Percentiles rank a stretch among this genome's conserved stretches.
phyloP scores from a whole-genome alignment of 768 basidiomycete genomes.

The Leucosporidium yakuticum region DNA sequence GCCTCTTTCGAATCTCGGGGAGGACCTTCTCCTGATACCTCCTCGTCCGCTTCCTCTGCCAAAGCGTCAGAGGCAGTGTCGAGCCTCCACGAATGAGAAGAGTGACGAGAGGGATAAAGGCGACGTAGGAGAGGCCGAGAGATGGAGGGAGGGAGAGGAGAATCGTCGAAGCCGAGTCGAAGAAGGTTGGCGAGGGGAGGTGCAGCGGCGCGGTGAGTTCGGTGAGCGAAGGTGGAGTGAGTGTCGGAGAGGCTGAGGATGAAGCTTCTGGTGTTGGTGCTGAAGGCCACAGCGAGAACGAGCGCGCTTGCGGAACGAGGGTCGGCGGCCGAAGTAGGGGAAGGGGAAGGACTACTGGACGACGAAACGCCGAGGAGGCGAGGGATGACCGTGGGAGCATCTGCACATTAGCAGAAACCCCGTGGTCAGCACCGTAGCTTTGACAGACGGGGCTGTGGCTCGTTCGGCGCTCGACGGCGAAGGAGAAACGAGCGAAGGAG shows the following conservation, averaged over 20 bases:
- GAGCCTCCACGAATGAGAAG: constrained; percentile 39
- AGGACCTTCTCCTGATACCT: constrained; percentile 39
- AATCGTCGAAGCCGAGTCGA: constrained; percentile 25
- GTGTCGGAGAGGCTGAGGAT: neutral
- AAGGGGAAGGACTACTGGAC: neutral
- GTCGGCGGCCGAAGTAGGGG: neutral
- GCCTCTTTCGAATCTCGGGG: constrained; percentile 40
- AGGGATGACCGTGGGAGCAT: too few relatives aligned
- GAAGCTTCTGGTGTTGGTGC: neutral
- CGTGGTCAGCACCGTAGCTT: too few relatives aligned
- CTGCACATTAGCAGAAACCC: too few relatives aligned
- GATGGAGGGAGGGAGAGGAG: constrained; percentile 36
- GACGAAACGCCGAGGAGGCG: too few relatives aligned
- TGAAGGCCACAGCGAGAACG: constrained; percentile 5
- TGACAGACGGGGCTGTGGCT: too few relatives aligned
- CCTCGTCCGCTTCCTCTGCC: constrained; percentile 40
- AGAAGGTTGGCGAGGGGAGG: constrained; percentile 30
- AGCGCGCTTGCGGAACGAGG: neutral
- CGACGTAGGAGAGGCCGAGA: constrained; percentile 37
- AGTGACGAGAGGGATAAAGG: constrained; percentile 43
- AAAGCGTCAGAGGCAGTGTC: constrained; percentile 43
- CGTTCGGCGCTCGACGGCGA: too few relatives aligned
- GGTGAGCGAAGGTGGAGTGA: neutral
- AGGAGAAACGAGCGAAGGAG: too few relatives aligned
- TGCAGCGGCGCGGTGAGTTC: constrained; percentile 3